A percentile compares a stretch with the other conserved stretches of the same genome.
Evolutionary conservation across 2,329 filamentous ascomycete genomes (phyloP).

Genomic region (Rutstroemia sydowiana): DNA sequence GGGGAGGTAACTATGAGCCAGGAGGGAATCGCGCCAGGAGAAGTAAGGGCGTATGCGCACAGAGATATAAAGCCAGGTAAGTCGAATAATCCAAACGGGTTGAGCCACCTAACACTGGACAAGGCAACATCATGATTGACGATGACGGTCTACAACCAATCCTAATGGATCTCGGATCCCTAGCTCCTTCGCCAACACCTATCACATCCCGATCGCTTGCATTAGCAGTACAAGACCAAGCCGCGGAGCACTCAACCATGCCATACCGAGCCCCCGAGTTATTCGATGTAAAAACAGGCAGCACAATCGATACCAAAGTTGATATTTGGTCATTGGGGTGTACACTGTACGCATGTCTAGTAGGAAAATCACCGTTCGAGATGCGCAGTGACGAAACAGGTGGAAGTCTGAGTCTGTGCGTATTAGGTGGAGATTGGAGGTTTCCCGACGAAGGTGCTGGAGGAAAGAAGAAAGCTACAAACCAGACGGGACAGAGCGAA

Average conservation of each 20-base stretch:
- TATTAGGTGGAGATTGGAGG: slow-evolving; percentile 89
- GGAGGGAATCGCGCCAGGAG: slow-evolving; percentile 60
- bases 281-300: slow-evolving; percentile 93
- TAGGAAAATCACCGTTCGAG: slow-evolving; percentile 96
- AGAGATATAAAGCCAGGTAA: slow-evolving; percentile 93
- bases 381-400: slow-evolving; percentile 93
- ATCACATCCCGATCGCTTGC: slow-evolving; percentile 88
- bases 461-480: slow-evolving; percentile 35
- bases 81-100: slow-evolving; percentile 19
- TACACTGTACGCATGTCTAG: slow-evolving; percentile 93
- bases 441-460: slow-evolving; percentile 81
- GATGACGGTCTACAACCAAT: slow-evolving; percentile 84
- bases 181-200: slow-evolving; percentile 77
- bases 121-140: slow-evolving; percentile 97
- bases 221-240: slow-evolving; percentile 85
- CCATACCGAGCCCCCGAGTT: slow-evolving; percentile 95
- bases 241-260: slow-evolving; percentile 97
- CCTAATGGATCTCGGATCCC: slow-evolving; percentile 92
- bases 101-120: slow-evolving; percentile 10
- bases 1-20: slow-evolving; percentile 62
- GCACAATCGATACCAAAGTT: slow-evolving; percentile 88
- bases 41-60: slow-evolving; percentile 78
- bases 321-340: slow-evolving; percentile 98
- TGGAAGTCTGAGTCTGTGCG: slow-evolving; percentile 84
- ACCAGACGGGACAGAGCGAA: slow-evolving; percentile 27